These are phyloP conservation scores for Backusella morwellensis DNA, from an alignment of 192 early-diverging fungal species.

Conservation along the genomic window DNA sequence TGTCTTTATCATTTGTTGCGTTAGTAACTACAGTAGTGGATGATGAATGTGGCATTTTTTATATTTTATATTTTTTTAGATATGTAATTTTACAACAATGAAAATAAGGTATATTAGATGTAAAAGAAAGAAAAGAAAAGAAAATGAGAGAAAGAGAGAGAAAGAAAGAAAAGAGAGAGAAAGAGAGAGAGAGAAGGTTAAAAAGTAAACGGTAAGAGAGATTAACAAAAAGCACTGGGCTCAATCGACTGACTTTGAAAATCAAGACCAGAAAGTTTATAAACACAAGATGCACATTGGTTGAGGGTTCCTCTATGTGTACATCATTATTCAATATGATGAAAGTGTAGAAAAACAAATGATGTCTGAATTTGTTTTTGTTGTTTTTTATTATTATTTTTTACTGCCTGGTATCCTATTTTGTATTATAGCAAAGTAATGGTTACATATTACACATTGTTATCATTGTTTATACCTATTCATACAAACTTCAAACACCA, in stretches of 20 bases:
- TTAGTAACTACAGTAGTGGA: slow-evolving; percentile 8
- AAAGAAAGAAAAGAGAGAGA: background rate
- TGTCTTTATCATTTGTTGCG: background rate
- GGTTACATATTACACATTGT: background rate
- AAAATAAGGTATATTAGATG: background rate
- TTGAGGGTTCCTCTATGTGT: background rate
- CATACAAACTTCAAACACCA: slow-evolving; percentile 1
- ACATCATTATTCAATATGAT: background rate
- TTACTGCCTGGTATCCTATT: background rate
- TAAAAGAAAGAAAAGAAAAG: background rate
- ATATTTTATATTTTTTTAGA: background rate
- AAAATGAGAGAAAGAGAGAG: background rate
- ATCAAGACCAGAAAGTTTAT: background rate
- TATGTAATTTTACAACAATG: background rate
- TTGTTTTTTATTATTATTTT: background rate
- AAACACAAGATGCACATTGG: slow-evolving; percentile 8
- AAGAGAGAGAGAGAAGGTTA: background rate
- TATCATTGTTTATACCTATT: background rate
- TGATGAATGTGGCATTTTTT: slow-evolving; percentile 19
- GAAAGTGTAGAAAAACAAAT: background rate
- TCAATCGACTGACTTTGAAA: background rate
- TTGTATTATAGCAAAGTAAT: background rate
- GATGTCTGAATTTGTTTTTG: background rate
- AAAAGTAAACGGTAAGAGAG: background rate
- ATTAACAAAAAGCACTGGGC: background rate